Evolutionary conservation across 495 filamentous ascomycete species (phyloP).

Genomic region (Astrothelium subdiscretum): DNA sequence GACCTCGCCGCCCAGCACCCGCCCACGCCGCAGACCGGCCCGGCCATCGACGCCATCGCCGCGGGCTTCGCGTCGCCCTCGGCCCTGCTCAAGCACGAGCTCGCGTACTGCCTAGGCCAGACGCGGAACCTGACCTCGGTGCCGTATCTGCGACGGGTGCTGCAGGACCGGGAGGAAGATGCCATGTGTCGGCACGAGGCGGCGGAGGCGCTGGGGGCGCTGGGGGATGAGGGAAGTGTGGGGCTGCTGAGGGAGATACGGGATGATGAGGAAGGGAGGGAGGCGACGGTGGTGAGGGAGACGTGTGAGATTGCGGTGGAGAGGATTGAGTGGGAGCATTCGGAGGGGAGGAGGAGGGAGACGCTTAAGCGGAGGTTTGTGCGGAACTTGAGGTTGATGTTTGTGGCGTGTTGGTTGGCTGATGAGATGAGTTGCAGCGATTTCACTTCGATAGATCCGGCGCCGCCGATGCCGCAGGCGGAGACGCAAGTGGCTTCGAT

Average conservation of each 20-base stretch:
- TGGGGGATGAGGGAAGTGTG: conserved; percentile 63
- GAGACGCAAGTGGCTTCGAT: conserved; percentile 43
- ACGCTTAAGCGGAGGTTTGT: conserved; percentile 64
- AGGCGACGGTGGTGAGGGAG: conserved; percentile 73
- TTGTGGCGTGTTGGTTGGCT: not conserved
- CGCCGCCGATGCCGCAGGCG: conserved; percentile 66
- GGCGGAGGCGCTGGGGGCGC: conserved; percentile 84
- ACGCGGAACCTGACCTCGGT: conserved; percentile 63
- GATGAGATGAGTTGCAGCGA: conserved; percentile 44
- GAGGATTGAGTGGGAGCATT: conserved; percentile 86
- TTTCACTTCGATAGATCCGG: conserved; percentile 91
- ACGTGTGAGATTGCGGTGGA: conserved; percentile 95
- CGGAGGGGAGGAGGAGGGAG: conserved; percentile 56
- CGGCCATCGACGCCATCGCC: conserved; percentile 85
- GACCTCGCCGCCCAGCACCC: conserved; percentile 66
- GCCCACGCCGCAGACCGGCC: conserved; percentile 47
- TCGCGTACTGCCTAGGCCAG: conserved; percentile 95
- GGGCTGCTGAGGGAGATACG: conserved; percentile 57
- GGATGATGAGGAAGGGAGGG: conserved; percentile 55
- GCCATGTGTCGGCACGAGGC: conserved; percentile 95
- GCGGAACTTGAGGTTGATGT: not conserved
- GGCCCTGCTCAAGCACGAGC: conserved; percentile 82
- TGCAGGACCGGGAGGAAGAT: conserved; percentile 71
- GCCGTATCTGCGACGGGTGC: conserved; percentile 59
- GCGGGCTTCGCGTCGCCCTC: conserved; percentile 77